Conservation (phyloP, 2,329 filamentous ascomycete genomes). For the Epichloe elymi region DNA sequence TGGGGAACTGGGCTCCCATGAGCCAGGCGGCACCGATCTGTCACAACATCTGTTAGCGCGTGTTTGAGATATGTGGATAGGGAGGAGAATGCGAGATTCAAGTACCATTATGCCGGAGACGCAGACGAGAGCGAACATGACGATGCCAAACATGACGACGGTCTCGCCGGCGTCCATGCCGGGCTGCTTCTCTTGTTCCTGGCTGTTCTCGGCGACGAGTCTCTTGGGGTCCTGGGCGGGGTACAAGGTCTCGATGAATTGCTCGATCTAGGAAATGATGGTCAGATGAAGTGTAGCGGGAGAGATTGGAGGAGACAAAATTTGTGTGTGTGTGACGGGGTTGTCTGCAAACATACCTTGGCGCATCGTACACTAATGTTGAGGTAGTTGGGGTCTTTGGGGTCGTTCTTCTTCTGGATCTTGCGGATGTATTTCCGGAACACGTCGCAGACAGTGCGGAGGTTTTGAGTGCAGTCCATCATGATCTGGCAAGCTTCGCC, state of each 20-base stretch:
- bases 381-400: slow-evolving; percentile 81
- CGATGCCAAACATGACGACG: slow-evolving; percentile 51
- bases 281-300: background rate
- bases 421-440: slow-evolving; percentile 66
- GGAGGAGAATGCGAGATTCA: slow-evolving; percentile 7
- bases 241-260: slow-evolving; percentile 91
- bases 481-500: slow-evolving; percentile 86
- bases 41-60: background rate
- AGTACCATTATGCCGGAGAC: slow-evolving; percentile 72
- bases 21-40: slow-evolving; percentile 69
- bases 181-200: slow-evolving; percentile 26
- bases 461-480: slow-evolving; percentile 84
- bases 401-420: slow-evolving; percentile 90
- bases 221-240: slow-evolving; percentile 64
- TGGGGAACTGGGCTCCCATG: slow-evolving; percentile 71
- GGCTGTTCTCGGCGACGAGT: slow-evolving; percentile 28
- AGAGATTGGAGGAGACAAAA: no score
- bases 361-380: slow-evolving; percentile 84
- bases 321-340: no score
- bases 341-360: slow-evolving; percentile 40
- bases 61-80: background rate
- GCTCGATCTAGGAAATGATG: slow-evolving; percentile 53
- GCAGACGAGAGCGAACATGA: slow-evolving; percentile 54
- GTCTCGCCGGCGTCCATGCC: slow-evolving; percentile 44
- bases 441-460: slow-evolving; percentile 65